Base-by-base conservation (phyloP, 192 early-diverging fungal species). In the Polychytrium aggregatum region DNA sequence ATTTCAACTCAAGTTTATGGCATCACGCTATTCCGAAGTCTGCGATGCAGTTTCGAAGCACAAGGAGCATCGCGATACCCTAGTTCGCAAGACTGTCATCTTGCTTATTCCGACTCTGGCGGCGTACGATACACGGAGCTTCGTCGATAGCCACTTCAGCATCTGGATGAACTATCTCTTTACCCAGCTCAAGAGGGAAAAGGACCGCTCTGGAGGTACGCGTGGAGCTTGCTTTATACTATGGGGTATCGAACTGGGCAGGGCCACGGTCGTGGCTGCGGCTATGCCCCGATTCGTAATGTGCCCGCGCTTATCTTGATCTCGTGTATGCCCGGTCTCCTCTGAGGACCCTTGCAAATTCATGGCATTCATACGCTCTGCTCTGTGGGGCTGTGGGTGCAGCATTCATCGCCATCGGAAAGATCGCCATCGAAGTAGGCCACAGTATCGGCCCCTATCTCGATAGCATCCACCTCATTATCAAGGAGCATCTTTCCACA, bases 1-100 rank as follows among this genome's bases (percentile, higher is more conserved):
- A n/a, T n/a, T n/a, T n/a, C n/a, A n/a, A n/a, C n/a, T n/a, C 1
- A 52, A 88, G 87, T 92, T 87, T 62, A 91, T 96, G 82, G 76
- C n/a, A 82, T 33, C 6, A 11, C 31, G 6, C 53, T 93, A 89
- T 53, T 68, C 55, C 34, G 78, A 79, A 25, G 79, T 85, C 5
- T 79, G 82, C 43, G 85, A 92, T 6, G 70, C 78, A 22, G 84
- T 89, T 9, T 60, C 92, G 18, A 61, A 73, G 40, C 78, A 87
- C 50, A 83, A 78, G 48, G 87, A 89, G 46, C 73, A 84, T 44
- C 69, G 82, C 28, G 87, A 94, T 60, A 60, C 68, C 0, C 68
- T 88, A 22, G 85, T 96, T 26, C 81, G 86, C 5, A 59, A 70
- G 20, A 84, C 91, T 3, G 90, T 92, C 0, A 87, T 94, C 25